Base-by-base conservation (phyloP, 176 grass and related monocot genomes). In the Phoenix dactylifera region DNA sequence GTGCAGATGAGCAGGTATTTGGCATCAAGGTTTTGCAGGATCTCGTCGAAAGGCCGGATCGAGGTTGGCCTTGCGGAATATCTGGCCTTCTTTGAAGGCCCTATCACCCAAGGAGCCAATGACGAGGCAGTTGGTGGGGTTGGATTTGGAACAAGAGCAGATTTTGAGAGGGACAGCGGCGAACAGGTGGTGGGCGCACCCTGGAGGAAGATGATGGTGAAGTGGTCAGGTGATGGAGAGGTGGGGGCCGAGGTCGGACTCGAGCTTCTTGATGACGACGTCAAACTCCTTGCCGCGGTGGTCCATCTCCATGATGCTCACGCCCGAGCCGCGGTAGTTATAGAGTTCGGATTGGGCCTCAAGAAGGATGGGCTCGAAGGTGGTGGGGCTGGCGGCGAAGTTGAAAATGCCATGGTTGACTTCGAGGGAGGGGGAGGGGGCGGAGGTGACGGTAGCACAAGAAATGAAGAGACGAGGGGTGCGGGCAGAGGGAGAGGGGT, bases 271-370 rank as follows among this genome's bases (percentile, higher is more conserved):
- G 63, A 98, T 98, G 24, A 86, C 76, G 16, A 58, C 51, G 66
- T 92, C 93, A 58, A 89, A 92, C 76, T 98, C 87, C 81, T 92
- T 98, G 29, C 87, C 82, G 22, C 84, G 87, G 59, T 92, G 93
- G 82, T 81, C 92, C 87, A 92, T 92, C 76, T 98, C 87, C 87
- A 98, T 98, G 84, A 98, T 98, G 79, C 87, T 98, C 87, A 98
- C 89, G 29, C 87, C 84, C 51, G 87, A 92, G 19, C 87, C 87
- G 15, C 32, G 66, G 84, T 88, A 98, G 76, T 98, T 83, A 59
- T 87, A 83, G 5, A 92, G 93, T 66, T 98, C 87, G 19, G 66
- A 66, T 73, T 92, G 87, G 51, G 93, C 87, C 73, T 64, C 72
- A 29, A 85, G 54, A 39, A 98, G 82, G 3, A 92, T 84, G 2